These are phyloP conservation scores for Bondarzewia mesenterica DNA, from an alignment of 1,284 basidiomycete genomes.

Conservation along the genomic window DNA sequence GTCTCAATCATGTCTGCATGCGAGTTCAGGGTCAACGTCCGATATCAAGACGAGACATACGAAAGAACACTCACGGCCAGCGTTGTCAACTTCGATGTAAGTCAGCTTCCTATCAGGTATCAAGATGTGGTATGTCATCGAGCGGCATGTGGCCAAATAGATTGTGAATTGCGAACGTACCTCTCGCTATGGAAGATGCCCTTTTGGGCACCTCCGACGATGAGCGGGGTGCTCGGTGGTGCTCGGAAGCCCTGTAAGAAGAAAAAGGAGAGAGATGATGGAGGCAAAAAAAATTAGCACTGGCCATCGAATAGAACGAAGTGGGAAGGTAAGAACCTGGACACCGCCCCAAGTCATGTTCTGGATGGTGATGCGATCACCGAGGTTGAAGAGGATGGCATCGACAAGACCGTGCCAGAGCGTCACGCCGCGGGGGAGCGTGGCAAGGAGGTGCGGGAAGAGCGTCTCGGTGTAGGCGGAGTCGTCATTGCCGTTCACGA, in stretches of 20 bases:
- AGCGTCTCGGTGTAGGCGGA: neutral
- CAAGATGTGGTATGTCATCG: neutral
- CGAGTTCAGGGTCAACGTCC: neutral
- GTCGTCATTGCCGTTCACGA: neutral
- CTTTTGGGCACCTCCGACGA: neutral
- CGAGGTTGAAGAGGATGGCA: neutral
- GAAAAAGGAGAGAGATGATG: too few relatives aligned
- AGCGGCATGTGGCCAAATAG: neutral
- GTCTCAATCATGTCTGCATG: neutral
- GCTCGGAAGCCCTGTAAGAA: neutral
- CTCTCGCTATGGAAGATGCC: neutral
- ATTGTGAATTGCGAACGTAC: neutral
- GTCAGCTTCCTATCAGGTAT: neutral
- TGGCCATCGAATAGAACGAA: too few relatives aligned
- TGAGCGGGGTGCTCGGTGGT: neutral
- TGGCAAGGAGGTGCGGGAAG: neutral
- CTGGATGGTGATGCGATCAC: slow-evolving; percentile 1
- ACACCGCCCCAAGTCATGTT: neutral
- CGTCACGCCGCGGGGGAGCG: neutral
- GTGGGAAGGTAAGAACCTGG: too few relatives aligned
- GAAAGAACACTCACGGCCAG: neutral
- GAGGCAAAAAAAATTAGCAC: too few relatives aligned
- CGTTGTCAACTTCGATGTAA: slow-evolving; percentile 1
- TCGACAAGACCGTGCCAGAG: slow-evolving; percentile 1
- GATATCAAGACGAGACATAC: neutral